Percentiles rank a stretch among this genome's conserved stretches.
Evolutionary conservation across 1,284 basidiomycete species (phyloP).

Genomic region (Anthracocystis walkeri): DNA sequence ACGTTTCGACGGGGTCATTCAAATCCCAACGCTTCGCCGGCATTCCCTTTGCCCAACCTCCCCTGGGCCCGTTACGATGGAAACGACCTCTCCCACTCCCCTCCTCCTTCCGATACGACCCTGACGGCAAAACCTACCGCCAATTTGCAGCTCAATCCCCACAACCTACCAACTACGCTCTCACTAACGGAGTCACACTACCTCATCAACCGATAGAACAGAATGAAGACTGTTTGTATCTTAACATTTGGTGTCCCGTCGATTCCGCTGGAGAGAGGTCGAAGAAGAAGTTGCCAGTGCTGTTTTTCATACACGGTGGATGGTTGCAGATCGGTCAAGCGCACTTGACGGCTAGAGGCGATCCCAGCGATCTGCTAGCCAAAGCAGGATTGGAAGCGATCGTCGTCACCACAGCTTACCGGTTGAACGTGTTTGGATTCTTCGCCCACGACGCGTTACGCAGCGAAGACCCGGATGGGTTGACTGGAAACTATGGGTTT

Average conservation of each 20-base stretch:
- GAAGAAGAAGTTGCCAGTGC: conserved; percentile 28
- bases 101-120: conserved; percentile 25
- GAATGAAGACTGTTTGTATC: conserved; percentile 54
- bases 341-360: conserved; percentile 13
- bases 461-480: conserved; percentile 22
- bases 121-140: conserved; percentile 25
- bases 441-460: conserved; percentile 37
- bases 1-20: conserved; percentile 21
- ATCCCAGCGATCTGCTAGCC: conserved; percentile 40
- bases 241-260: conserved; percentile 49
- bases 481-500: conserved; percentile 55
- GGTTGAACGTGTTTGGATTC: conserved; percentile 55
- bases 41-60: conserved; percentile 51
- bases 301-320: conserved; percentile 53
- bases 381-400: conserved; percentile 27
- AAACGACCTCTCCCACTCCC: conserved; percentile 35
- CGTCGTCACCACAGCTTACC: conserved; percentile 45
- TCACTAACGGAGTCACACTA: conserved; percentile 27
- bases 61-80: conserved; percentile 43
- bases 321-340: conserved; percentile 53
- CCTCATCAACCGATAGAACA: conserved; percentile 11
- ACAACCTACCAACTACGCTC: conserved; percentile 37
- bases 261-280: conserved; percentile 10
- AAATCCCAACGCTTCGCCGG: conserved; percentile 45
- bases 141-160: conserved; percentile 24